phyloP scores from a whole-genome alignment of 1,139 yeast genomes.

The Yarrowia galli region DNA sequence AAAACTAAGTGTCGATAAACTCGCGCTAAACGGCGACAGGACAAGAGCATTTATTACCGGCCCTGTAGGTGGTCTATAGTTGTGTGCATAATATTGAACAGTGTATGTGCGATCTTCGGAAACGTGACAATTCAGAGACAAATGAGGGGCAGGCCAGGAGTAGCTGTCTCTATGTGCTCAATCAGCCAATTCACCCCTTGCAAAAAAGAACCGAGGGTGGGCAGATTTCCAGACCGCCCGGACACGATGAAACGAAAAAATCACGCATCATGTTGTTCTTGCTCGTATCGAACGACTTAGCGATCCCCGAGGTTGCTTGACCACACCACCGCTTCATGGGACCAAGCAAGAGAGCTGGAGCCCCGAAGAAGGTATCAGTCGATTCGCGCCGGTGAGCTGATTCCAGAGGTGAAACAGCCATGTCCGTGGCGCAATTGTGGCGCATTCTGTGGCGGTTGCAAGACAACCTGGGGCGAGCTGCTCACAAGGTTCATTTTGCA shows the following conservation, averaged over 20 bases:
- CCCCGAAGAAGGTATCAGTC: not conserved
- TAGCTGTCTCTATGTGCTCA: not conserved
- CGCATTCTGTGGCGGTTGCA: slow-evolving; percentile 14
- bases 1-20: not conserved
- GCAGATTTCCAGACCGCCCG: not conserved
- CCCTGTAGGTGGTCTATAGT: not conserved
- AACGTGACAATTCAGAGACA: not conserved
- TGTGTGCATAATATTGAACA: not conserved
- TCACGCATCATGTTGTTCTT: not conserved
- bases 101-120: not conserved
- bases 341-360: not conserved
- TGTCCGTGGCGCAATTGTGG: slow-evolving; percentile 13
- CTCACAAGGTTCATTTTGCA: not conserved
- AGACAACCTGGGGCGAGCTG: not conserved
- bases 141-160: not conserved
- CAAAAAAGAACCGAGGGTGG: not conserved
- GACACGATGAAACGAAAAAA: not conserved
- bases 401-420: not conserved
- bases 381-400: slow-evolving; percentile 14
- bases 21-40: not conserved
- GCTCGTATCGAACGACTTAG: not conserved
- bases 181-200: not conserved
- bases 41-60: not conserved
- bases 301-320: not conserved
- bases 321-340: not conserved